Conservation (phyloP, 2,329 filamentous ascomycete genomes). For the Microdochium trichocladiopsis region DNA sequence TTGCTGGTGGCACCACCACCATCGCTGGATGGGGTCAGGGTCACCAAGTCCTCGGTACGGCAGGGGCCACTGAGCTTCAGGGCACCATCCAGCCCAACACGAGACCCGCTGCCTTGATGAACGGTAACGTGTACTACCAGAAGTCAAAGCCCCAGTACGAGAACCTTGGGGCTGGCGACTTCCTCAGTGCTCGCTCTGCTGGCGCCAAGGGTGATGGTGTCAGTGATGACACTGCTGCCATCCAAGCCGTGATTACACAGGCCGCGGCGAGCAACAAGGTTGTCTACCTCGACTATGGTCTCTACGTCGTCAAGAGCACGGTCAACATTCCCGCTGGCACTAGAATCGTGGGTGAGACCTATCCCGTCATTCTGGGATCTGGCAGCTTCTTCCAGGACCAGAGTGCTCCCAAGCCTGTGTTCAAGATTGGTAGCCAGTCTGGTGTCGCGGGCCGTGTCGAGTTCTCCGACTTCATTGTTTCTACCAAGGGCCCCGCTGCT, state of each 20-base stretch:
- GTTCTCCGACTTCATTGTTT: constrained; percentile 65
- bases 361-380: constrained; percentile 40
- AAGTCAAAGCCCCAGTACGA: constrained; percentile 70
- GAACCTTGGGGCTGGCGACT: constrained; percentile 42
- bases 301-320: constrained; percentile 43
- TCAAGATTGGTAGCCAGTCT: constrained; percentile 52
- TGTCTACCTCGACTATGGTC: constrained; percentile 49
- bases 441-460: constrained; percentile 62
- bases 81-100: constrained; percentile 35
- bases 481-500: constrained; percentile 57
- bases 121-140: constrained; percentile 43
- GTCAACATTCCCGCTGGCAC: constrained; percentile 35
- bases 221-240: constrained; percentile 59
- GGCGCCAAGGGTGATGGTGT: constrained; percentile 64
- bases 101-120: constrained; percentile 46
- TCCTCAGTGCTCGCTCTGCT: constrained; percentile 44
- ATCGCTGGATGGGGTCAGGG: constrained; percentile 63
- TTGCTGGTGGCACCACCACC: constrained; percentile 44
- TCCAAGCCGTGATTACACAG: constrained; percentile 47
- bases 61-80: constrained; percentile 34
- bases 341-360: constrained; percentile 24
- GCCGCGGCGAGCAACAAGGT: constrained; percentile 41
- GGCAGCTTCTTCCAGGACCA: constrained; percentile 50
- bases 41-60: constrained; percentile 46
- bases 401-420: constrained; percentile 52